Evolutionary conservation across 305 asterid genomes (phyloP).

Genomic region (Fraxinus baroniana): DNA sequence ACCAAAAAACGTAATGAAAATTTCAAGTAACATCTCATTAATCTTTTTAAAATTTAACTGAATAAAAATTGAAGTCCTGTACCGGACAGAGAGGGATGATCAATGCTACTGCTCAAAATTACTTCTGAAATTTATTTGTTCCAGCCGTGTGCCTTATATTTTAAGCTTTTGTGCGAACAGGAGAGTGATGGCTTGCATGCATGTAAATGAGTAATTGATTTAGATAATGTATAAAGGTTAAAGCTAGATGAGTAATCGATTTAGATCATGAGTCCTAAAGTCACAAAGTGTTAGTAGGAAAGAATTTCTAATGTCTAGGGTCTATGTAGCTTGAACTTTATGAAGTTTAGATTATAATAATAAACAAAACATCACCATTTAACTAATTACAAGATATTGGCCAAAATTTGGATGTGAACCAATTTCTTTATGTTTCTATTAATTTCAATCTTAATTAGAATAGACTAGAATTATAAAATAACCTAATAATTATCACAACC

Average conservation of each 20-base stretch:
- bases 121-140: not conserved
- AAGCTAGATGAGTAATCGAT: not conserved
- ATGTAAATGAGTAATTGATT: not conserved
- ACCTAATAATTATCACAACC: not conserved
- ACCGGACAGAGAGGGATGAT: not conserved
- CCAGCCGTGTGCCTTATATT: not conserved
- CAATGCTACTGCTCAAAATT: not conserved
- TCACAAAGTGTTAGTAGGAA: not conserved
- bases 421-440: not conserved
- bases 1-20: not conserved
- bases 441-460: not conserved
- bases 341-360: not conserved
- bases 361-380: not conserved
- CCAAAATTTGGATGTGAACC: not conserved
- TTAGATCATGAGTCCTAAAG: not conserved
- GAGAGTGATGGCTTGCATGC: not conserved
- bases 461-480: not conserved
- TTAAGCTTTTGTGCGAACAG: not conserved
- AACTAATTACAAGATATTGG: not conserved
- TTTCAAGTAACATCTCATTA: not conserved
- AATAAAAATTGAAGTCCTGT: not conserved
- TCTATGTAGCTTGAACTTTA: not conserved
- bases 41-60: not conserved
- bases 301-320: not conserved
- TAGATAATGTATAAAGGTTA: not conserved